Evolutionary conservation across 495 filamentous ascomycete genomes (phyloP).

Genomic region (Melanomma pulvis-pyrius): DNA sequence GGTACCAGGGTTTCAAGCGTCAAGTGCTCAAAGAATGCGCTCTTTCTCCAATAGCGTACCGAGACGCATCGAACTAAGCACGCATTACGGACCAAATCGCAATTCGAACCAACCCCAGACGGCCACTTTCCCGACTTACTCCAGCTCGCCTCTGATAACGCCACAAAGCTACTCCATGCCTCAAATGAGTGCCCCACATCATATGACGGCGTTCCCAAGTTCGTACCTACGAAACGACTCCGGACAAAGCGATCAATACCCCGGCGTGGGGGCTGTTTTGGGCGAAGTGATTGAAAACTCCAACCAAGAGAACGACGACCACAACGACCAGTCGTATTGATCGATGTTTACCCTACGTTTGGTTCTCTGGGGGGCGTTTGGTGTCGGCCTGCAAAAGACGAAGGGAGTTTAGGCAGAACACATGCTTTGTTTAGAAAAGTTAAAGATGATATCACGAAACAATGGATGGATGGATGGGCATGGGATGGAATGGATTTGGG

Average conservation of each 20-base stretch:
- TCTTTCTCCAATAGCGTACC: conserved; percentile 42
- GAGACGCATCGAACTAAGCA: conserved; percentile 42
- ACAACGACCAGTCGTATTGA: conserved; percentile 35
- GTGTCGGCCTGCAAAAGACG: not conserved
- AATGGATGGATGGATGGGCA: conserved; percentile 10
- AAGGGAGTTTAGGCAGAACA: not conserved
- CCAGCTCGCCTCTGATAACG: conserved; percentile 39
- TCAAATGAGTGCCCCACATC: conserved; percentile 42
- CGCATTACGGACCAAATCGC: conserved; percentile 37
- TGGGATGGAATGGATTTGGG: not conserved
- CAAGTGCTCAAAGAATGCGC: conserved; percentile 37
- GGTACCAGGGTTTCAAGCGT: conserved; percentile 43
- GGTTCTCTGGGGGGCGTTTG: conserved; percentile 1
- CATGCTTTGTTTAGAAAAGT: conserved; percentile 14
- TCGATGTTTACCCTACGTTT: not conserved
- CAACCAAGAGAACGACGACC: conserved; percentile 34
- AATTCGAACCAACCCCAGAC: conserved; percentile 38
- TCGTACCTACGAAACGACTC: conserved; percentile 42
- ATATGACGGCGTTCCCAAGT: conserved; percentile 41
- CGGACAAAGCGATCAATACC: conserved; percentile 30
- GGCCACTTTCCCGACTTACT: conserved; percentile 42
- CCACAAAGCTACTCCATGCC: conserved; percentile 38
- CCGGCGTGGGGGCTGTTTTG: conserved; percentile 34
- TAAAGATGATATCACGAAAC: conserved; percentile 24
- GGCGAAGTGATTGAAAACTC: conserved; percentile 37